Conservation (phyloP, 768 basidiomycete genomes). For the Boletus sensibilis region DNA sequence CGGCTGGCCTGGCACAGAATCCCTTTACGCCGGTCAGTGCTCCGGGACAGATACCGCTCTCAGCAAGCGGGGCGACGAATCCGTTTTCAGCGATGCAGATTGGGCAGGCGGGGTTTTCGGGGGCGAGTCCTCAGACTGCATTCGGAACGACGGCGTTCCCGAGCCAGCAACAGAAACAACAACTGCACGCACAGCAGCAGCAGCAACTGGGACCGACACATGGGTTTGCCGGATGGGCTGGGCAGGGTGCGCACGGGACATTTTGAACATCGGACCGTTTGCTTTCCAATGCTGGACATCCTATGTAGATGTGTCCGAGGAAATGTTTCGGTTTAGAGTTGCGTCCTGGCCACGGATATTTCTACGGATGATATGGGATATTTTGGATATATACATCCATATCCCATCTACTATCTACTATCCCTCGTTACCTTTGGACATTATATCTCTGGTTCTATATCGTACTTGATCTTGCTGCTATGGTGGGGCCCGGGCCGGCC, state of each 20-base stretch:
- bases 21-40: conserved; percentile 13
- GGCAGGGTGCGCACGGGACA: conserved; percentile 14
- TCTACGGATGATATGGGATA: conserved; percentile 1
- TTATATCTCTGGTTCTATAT: neutral
- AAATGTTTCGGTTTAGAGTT: neutral
- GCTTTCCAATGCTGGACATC: neutral
- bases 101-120: conserved; percentile 17
- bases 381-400: conserved; percentile 1
- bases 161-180: conserved; percentile 19
- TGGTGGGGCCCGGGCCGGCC: neutral
- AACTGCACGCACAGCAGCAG: conserved; percentile 9
- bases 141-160: conserved; percentile 15
- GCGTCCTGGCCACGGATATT: neutral
- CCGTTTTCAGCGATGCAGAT: conserved; percentile 20
- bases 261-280: conserved; percentile 7
- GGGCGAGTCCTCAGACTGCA: conserved; percentile 31
- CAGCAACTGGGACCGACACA: conserved; percentile 16
- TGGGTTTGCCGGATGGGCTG: conserved; percentile 21
- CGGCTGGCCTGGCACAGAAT: conserved; percentile 17
- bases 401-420: neutral
- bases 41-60: conserved; percentile 28
- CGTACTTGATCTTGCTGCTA: neutral
- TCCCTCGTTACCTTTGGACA: neutral
- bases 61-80: conserved; percentile 4
- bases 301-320: neutral